A percentile compares a stretch with the other conserved stretches of the same genome.
Evolutionary conservation across 2,329 filamentous ascomycete species (phyloP).

Genomic region (Colletotrichum musicola): DNA sequence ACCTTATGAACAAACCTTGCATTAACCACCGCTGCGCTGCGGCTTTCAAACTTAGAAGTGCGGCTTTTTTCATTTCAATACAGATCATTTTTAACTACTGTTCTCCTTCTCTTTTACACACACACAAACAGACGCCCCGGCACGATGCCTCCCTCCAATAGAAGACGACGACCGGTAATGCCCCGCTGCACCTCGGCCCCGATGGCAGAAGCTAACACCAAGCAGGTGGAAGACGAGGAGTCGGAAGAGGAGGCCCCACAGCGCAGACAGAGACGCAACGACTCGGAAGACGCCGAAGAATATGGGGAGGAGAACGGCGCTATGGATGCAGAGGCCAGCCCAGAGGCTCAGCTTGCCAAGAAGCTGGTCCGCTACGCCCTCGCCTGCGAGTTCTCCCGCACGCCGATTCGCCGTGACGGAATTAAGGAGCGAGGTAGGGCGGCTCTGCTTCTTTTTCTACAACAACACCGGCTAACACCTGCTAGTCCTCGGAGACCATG

Average conservation of each 20-base stretch:
- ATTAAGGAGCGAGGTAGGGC: slow-evolving; percentile 72
- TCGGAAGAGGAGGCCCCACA: slow-evolving; percentile 48
- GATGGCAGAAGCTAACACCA: slow-evolving; percentile 18
- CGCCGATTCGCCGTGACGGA: slow-evolving; percentile 70
- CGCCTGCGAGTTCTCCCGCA: slow-evolving; percentile 74
- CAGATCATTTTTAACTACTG: too few species aligned
- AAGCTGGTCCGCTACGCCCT: slow-evolving; percentile 78
- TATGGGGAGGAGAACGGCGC: slow-evolving; percentile 54
- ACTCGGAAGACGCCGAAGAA: slow-evolving; percentile 48
- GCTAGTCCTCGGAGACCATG: slow-evolving; percentile 77
- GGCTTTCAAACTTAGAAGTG: too few species aligned
- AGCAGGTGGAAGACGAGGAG: slow-evolving; percentile 47
- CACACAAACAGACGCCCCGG: too few species aligned
- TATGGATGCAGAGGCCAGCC: slow-evolving; percentile 50
- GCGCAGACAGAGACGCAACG: slow-evolving; percentile 48
- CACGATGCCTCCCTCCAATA: slow-evolving; percentile 49
- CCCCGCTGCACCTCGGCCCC: slow-evolving; percentile 9
- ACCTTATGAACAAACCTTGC: neutral
- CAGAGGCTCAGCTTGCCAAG: slow-evolving; percentile 68
- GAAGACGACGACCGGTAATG: slow-evolving; percentile 43
- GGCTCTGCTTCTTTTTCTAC: neutral
- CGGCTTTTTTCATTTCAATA: too few species aligned
- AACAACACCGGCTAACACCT: neutral
- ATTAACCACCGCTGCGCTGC: too few species aligned
- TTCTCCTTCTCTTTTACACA: too few species aligned